phyloP scores from a whole-genome alignment of 495 filamentous ascomycete species.

The Xylaria nigripes region DNA sequence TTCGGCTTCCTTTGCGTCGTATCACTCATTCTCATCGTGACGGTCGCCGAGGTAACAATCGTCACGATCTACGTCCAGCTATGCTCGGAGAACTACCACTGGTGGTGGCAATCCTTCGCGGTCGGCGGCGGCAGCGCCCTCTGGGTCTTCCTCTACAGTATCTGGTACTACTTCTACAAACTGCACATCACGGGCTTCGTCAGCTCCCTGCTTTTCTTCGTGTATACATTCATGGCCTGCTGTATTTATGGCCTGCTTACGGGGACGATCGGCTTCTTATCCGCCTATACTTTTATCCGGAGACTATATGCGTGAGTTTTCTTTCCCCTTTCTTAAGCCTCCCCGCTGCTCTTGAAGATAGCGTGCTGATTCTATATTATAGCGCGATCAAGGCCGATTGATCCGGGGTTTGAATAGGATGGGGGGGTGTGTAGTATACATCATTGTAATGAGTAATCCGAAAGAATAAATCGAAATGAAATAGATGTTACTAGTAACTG shows the following conservation, averaged over 20 bases:
- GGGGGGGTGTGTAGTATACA: too few relatives aligned
- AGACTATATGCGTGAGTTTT: conserved; percentile 72
- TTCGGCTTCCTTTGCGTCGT: conserved; percentile 85
- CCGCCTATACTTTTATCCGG: conserved; percentile 80
- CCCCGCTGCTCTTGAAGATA: too few relatives aligned
- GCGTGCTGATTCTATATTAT: conserved; percentile 11
- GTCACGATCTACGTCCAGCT: conserved; percentile 83
- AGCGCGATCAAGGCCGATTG: conserved; percentile 32
- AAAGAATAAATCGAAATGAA: too few relatives aligned
- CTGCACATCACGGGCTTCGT: conserved; percentile 78
- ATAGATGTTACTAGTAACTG: too few relatives aligned
- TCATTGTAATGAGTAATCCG: too few relatives aligned
- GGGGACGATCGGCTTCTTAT: conserved; percentile 83
- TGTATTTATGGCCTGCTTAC: conserved; percentile 75
- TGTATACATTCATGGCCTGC: conserved; percentile 72
- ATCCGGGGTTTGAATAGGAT: conserved; percentile 12
- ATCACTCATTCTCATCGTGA: conserved; percentile 63
- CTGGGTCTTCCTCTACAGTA: conserved; percentile 82
- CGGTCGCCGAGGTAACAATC: conserved; percentile 81
- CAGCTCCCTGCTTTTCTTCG: conserved; percentile 77
- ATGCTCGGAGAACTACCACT: conserved; percentile 85
- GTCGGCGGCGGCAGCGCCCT: conserved; percentile 70
- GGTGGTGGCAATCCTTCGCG: conserved; percentile 93
- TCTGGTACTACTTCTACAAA: conserved; percentile 80
- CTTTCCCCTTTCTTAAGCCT: neutral